These are phyloP conservation scores for Macadamia tetraphylla DNA, from an alignment of 164 flowering plant genomes.

Conservation along the genomic window DNA sequence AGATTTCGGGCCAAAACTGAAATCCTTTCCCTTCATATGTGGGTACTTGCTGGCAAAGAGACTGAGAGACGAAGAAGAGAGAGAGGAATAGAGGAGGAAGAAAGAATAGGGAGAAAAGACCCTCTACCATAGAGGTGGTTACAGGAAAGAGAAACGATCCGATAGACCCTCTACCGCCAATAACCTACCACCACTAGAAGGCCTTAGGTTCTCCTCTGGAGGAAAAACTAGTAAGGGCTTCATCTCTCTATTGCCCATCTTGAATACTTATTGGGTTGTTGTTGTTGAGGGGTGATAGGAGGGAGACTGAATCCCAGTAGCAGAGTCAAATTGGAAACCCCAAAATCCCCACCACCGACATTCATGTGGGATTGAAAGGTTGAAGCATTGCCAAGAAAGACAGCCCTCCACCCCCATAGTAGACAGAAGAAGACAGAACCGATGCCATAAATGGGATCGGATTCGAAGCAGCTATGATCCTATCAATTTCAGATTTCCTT, in stretches of 20 bases:
- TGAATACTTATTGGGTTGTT: slow-evolving; percentile 11
- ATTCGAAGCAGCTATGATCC: background rate
- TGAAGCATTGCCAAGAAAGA: slow-evolving; percentile 30
- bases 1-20: too few species aligned
- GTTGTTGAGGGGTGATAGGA: slow-evolving; percentile 14
- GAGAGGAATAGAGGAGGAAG: too few species aligned
- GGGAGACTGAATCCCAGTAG: slow-evolving; percentile 25
- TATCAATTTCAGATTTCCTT: background rate
- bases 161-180: too few species aligned
- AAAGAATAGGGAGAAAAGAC: too few species aligned
- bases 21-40: too few species aligned
- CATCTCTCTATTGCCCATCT: slow-evolving; percentile 5
- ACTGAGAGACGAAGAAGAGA: too few species aligned
- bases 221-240: background rate
- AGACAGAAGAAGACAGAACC: background rate
- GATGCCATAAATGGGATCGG: background rate
- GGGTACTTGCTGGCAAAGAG: too few species aligned
- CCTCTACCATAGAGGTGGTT: too few species aligned
- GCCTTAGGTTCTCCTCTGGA: slow-evolving; percentile 14
- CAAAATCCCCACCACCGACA: slow-evolving; percentile 10
- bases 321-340: slow-evolving; percentile 23
- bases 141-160: too few species aligned
- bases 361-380: slow-evolving; percentile 19
- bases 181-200: background rate
- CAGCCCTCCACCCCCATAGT: slow-evolving; percentile 18